Evolutionary conservation across 169 alveolate genomes (phyloP), one percentile per base, ranked within the genome.

Genomic region (Eimeria tenella): DNA sequence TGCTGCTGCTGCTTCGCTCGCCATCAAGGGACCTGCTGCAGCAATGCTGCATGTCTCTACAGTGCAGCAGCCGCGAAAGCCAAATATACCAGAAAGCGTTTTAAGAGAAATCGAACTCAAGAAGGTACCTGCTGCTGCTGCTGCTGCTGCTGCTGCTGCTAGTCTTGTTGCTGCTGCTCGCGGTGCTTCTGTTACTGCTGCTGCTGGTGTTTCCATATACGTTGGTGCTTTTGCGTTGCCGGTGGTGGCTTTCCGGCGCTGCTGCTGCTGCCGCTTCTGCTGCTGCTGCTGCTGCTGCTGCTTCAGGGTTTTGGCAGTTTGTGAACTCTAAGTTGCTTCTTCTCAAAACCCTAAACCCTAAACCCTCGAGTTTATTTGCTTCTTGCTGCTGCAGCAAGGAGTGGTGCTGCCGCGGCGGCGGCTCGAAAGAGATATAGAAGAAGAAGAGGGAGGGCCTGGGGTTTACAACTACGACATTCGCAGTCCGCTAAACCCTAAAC

Each of bases 391-490:
- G n/a, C 60, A 21, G 52, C 82, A 71, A 81, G 83, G 75, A 74
- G 11, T 74, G 21, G 31, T 75, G 84, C 95, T 93, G 87, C 95
- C 95, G 68, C 52, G 91, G 75, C 94, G 97, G 56, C 96, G 95
- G 50, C 95, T 97, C 25, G 96, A 97, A 74, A 96, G 96, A 60
- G 99, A 98, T 84, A 86, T 97, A 52, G 96, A 98, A 94, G 99
- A 98, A 93, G 98, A 97, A 90, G 95, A 97, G 77, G 99, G 99
- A 15, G 99, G 99, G 3, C 99, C 99, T 42, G 99, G 99, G 17
- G 99, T 98, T n/a, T 99, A 98, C 95, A 97, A 97, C n/a, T 96
- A 97, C 55, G 99, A 98, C 95, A 95, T 97, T 88, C 96, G 98
- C 73, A 98, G 97, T 94, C 95, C 97, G 87, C 70, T 60, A 60